Evolutionary conservation across 164 flowering plant genomes (phyloP).

Genomic region (Umbellularia californica): DNA sequence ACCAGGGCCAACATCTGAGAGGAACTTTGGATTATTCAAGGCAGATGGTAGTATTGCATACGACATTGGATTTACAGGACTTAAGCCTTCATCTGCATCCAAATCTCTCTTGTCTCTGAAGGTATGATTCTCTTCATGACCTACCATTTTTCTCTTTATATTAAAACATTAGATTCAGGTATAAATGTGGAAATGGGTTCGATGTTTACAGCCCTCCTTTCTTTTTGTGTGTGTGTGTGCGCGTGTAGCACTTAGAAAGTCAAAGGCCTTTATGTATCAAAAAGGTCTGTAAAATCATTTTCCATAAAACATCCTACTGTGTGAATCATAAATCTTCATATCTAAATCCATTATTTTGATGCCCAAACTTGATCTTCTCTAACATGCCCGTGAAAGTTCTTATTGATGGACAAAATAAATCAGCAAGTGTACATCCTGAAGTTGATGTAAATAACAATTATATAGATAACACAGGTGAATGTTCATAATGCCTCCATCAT

Average conservation of each 20-base stretch:
- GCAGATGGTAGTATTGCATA: conserved; percentile 84
- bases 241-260: neutral
- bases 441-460: neutral
- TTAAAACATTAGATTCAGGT: neutral
- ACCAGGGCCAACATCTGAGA: conserved; percentile 76
- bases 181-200: neutral
- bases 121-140: conserved; percentile 24
- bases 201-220: neutral
- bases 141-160: too few species aligned
- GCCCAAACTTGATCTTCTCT: neutral
- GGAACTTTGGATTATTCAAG: conserved; percentile 84
- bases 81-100: conserved; percentile 41
- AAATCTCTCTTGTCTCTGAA: conserved; percentile 32
- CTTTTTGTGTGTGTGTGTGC: too few species aligned
- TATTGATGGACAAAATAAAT: neutral
- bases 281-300: neutral
- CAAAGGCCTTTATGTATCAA: too few species aligned
- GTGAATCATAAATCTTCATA: too few species aligned
- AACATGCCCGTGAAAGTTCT: neutral
- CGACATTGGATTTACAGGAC: conserved; percentile 76
- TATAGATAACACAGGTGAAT: neutral
- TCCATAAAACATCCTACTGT: neutral
- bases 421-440: neutral
- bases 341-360: neutral
- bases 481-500: too few species aligned